Evolutionary conservation across 140 eudicot genomes (phyloP), one percentile per base, ranked within the genome.

Genomic region (Anethum foeniculum): DNA sequence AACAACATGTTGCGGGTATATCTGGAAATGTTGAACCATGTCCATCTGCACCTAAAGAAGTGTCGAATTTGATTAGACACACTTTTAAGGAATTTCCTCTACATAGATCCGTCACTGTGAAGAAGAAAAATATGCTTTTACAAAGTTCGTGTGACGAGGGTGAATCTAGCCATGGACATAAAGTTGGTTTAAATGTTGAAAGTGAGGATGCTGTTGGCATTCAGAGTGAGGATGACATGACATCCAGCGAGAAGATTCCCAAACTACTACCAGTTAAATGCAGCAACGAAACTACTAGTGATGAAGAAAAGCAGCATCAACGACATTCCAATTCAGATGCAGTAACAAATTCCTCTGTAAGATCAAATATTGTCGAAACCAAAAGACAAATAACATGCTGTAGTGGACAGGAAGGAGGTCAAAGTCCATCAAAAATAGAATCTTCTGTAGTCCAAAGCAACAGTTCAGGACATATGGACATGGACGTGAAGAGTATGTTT

Each of bases 1-100:
- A 75, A 75, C 79, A 75, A 19, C 79, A 75, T 75, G 79, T 75
- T 46, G 79, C 79, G 13, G 52, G 52, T 75, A 75, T 75, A 75
- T 43, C 79, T 2, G 79, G 79, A 75, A 75, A 75, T 75, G 79
- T 75, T 4, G 79, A 75, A 75, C 39, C 79, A 34, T 75, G 79
- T 28, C 79, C 79, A 75, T 75, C 79, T 75, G 60, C 62, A 47
- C 64, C 79, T 46, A 75, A 75, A 47, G 79, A 75, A 75, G 64
- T 75, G 43, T 75, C 79, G 4, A 39, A 75, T 46, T 3, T 47
- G 64, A 75, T 75, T 48, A 25, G 79, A 28, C 79, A 75, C 21
- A 75, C 62, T 48, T 43, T 75, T 75, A 75, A 27, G 36, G 79
- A 75, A 75, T 46, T 49, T 27, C 54, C 79, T 28, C 21, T 32